Evolutionary conservation across 2,329 filamentous ascomycete species (phyloP), one percentile per base, ranked within the genome.

Genomic region (Calonectria fujianensis): DNA sequence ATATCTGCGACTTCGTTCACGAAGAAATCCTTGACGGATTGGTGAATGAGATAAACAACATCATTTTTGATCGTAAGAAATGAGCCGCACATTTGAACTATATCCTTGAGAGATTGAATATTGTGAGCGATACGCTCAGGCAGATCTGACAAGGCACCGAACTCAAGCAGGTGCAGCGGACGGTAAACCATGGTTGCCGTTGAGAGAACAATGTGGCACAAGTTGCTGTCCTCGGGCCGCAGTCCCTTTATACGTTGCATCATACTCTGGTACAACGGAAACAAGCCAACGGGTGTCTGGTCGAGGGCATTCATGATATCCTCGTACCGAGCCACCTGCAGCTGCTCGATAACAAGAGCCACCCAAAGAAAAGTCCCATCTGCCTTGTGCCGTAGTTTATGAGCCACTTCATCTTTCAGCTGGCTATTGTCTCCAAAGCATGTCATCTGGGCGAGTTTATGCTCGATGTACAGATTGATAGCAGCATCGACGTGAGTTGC

Each of bases 1-100:
- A 73, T 50, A 13, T 61, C 20, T 2, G 66, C 65, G 54, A 74
- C 78, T 4, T 80, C 69, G 27, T 76, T 51, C 86, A 48, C 45
- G 0, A 89, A 69, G 74, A 82, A 86, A 29, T 88, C 86, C 74
- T 87, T 87, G 1, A 85, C 87, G 1, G 86, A 88, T 71, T 87
- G 84, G 73, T 88, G 86, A 1, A 88, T 82, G 74, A 87, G 83
- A 45, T 79, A 84, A 14, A 88, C 52, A 4, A 37, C 74, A 6
- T 66, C 70, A 4, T 84, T 72, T 37, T 79, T 79, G 50, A 85
- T 24, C 2, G 82, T 85, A 1, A 88, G 77, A 69, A 88, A 86
- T 16, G 84, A 88, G 32, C 27, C 85, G 32, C 57, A 70, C 31
- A 64, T 52, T 37, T 54, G 54, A n/a, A 70, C 45, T 1, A 37